Conservation (phyloP, 2,329 filamentous ascomycete species). For the Aureobasidium sp. region DNA sequence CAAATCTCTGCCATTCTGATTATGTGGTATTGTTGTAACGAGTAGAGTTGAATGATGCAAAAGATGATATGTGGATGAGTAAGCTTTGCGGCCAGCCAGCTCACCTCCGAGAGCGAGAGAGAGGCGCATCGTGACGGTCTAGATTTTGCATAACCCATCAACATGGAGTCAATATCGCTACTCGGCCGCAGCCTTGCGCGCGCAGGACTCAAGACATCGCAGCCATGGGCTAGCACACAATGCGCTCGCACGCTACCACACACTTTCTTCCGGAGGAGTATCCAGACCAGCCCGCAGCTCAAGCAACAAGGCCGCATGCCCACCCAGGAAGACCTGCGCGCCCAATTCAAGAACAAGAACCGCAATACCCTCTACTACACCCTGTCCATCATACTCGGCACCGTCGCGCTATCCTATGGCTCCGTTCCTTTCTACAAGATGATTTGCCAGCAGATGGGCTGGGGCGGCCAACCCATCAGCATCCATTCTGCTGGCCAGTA, state of each 20-base stretch:
- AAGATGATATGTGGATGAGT: slow-evolving; percentile 13
- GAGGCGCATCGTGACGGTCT: slow-evolving; percentile 12
- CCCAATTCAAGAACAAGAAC: slow-evolving; percentile 61
- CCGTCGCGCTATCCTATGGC: slow-evolving; percentile 72
- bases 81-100: slow-evolving; percentile 17
- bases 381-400: slow-evolving; percentile 69
- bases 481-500: slow-evolving; percentile 49
- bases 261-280: slow-evolving; percentile 21
- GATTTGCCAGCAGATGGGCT: slow-evolving; percentile 75
- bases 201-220: slow-evolving; percentile 17
- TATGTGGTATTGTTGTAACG: not conserved
- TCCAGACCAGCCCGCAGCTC: slow-evolving; percentile 28
- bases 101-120: slow-evolving; percentile 21
- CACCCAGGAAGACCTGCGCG: slow-evolving; percentile 58
- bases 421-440: slow-evolving; percentile 85
- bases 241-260: slow-evolving; percentile 29
- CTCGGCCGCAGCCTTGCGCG: slow-evolving; percentile 2
- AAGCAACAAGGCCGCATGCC: slow-evolving; percentile 34
- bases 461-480: slow-evolving; percentile 87
- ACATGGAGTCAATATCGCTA: slow-evolving; percentile 19
- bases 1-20: slow-evolving; percentile 32
- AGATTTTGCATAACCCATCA: slow-evolving; percentile 1
- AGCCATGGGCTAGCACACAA: slow-evolving; percentile 32
- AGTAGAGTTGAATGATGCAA: not conserved
- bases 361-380: slow-evolving; percentile 65